Percentiles rank a stretch among this genome's conserved stretches.
phyloP scores from a whole-genome alignment of 2,329 filamentous ascomycete species.

The Gaeumannomyces sp. region DNA sequence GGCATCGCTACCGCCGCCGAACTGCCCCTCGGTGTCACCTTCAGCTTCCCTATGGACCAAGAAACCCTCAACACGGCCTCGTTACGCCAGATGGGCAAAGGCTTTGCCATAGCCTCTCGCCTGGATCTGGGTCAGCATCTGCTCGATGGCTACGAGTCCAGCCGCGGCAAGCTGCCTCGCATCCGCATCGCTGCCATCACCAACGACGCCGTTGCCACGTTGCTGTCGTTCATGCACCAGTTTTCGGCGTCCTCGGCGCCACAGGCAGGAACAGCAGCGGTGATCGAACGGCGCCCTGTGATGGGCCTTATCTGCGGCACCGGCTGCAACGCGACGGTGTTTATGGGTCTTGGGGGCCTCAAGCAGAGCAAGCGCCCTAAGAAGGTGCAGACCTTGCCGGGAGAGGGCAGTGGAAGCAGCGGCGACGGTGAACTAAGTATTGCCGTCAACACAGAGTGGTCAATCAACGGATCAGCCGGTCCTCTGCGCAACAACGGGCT shows the following conservation, averaged over 20 bases:
- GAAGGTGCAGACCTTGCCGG: conserved; percentile 42
- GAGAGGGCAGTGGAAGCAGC: conserved; percentile 39
- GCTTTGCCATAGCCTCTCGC: conserved; percentile 56
- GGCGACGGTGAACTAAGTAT: conserved; percentile 56
- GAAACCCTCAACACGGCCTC: conserved; percentile 55
- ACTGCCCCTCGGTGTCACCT: conserved; percentile 61
- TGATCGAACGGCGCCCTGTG: conserved; percentile 23
- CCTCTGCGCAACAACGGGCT: conserved; percentile 58
- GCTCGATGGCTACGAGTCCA: conserved; percentile 49
- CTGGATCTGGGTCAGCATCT: conserved; percentile 56
- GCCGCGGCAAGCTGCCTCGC: conserved; percentile 49
- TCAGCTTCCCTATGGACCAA: conserved; percentile 66
- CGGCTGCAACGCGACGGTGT: conserved; percentile 74
- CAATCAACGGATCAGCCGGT: conserved; percentile 66
- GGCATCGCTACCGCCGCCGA: conserved; percentile 35
- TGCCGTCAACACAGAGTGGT: conserved; percentile 80
- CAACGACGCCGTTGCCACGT: conserved; percentile 74
- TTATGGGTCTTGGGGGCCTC: conserved; percentile 57
- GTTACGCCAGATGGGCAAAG: conserved; percentile 65
- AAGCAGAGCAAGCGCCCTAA: conserved; percentile 53
- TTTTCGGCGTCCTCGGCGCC: conserved; percentile 59
- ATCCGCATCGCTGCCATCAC: conserved; percentile 70
- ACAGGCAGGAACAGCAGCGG: neutral
- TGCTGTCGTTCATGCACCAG: conserved; percentile 70
- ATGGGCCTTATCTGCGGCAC: conserved; percentile 82